Base-by-base conservation (phyloP, 805 yeast genomes). In the Cyberlindnera galapagoensis region DNA sequence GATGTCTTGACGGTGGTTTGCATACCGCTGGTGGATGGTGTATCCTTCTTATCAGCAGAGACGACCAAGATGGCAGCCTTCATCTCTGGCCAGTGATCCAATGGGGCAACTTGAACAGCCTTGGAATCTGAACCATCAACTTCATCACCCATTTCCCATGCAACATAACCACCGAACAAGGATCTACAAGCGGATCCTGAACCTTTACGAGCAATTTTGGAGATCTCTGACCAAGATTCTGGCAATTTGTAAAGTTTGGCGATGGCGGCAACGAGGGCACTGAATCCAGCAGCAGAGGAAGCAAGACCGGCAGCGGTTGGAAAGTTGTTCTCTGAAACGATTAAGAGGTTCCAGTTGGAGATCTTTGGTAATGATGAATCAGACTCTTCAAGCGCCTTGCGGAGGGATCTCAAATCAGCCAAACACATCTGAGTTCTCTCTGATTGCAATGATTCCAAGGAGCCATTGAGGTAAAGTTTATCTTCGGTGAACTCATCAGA, bases 231-330 rank as follows among this genome's bases (percentile, higher is more conserved):
- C 51, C 73, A 67, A 39, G 81, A 73, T 52, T 83, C 82, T n/a
- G 95, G 94, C 39, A 92, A 74, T 57, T 83, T 59, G 63, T 80
- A 92, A 38, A 92, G 67, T 52, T 71, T 73, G 12, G 97, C 87
- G 51, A 92, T 75, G n/a, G 96, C 84, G 30, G 74, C 74, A 15
- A 90, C 94, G 40, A 92, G 69, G 8, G 98, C 98, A 21, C 98
- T 96, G 60, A 87, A 90, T 0, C 99, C 99, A 8, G 98, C 97
- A 10, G 98, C 98, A 5, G 95, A 82, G 1, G 96, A 86, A 0
- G 98, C 98, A 47, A 92, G 71, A 3, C 98, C 98, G 6, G 98
- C 98, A 20, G 98, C 98, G 17, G 99, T 92, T 32, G 99, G 99
- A 69, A 92, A 92, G 62, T 92, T 92, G 65, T 92, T 92, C 54